Evolutionary conservation across 768 basidiomycete species (phyloP).

Genomic region (Chiua virens): DNA sequence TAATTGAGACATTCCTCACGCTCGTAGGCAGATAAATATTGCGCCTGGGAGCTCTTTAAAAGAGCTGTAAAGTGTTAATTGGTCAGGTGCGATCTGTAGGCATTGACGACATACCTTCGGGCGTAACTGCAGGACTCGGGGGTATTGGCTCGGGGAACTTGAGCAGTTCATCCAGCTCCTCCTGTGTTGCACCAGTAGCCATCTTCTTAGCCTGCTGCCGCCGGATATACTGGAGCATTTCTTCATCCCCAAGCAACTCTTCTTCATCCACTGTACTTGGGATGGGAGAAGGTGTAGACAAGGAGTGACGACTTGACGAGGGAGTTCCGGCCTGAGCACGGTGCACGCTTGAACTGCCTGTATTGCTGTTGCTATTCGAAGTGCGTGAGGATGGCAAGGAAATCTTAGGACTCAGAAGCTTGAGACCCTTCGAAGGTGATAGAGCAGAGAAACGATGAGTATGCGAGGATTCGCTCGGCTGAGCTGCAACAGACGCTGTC

Average conservation of each 20-base stretch:
- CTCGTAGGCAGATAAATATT: slow-evolving; percentile 84
- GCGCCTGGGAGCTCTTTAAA: slow-evolving; percentile 62
- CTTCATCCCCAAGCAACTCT: slow-evolving; percentile 87
- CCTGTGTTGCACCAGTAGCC: slow-evolving; percentile 78
- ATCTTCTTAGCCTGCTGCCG: slow-evolving; percentile 88
- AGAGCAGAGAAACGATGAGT: slow-evolving; percentile 73
- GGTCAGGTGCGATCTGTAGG: background rate
- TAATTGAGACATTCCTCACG: slow-evolving; percentile 89
- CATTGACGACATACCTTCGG: slow-evolving; percentile 56
- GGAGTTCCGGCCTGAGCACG: slow-evolving; percentile 58
- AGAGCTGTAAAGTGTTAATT: slow-evolving; percentile 45
- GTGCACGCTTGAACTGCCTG: slow-evolving; percentile 44
- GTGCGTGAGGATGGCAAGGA: slow-evolving; percentile 57
- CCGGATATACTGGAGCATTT: slow-evolving; percentile 93
- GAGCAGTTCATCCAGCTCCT: slow-evolving; percentile 84
- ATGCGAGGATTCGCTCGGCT: slow-evolving; percentile 39
- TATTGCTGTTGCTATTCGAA: slow-evolving; percentile 40
- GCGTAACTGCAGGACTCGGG: slow-evolving; percentile 63
- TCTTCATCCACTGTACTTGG: slow-evolving; percentile 81
- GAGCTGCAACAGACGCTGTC: slow-evolving; percentile 50
- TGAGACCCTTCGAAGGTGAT: slow-evolving; percentile 82
- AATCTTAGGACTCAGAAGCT: slow-evolving; percentile 78
- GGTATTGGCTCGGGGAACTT: slow-evolving; percentile 90
- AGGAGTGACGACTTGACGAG: slow-evolving; percentile 69
- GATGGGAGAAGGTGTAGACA: slow-evolving; percentile 84